Evolutionary conservation across 306 rosid species (phyloP), one percentile per base, ranked within the genome.

Genomic region (Glycine tomentella): DNA sequence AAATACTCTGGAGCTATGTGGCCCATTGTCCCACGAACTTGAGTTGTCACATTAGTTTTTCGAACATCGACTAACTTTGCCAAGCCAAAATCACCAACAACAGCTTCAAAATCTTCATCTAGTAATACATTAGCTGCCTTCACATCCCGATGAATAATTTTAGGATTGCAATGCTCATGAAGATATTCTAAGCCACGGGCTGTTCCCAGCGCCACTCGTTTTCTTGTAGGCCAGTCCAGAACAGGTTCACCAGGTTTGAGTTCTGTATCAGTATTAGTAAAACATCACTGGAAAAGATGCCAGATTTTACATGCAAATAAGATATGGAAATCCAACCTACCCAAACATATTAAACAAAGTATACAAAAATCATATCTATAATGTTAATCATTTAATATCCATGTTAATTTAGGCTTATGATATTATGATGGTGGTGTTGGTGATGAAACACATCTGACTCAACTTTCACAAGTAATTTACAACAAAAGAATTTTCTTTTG

Each of bases 21-120:
- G 75, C 99, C 99, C 99, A 96, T 93, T 68, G 99, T 96, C 73
- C 99, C 99, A 40, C 99, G 97, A 87, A 96, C 93, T 90, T 96
- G 97, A 80, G 99, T 96, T 70, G 99, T 96, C 81, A 96, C 99
- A 9, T 88, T 90, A 68, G 99, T 92, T 86, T 88, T 92, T 68
- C 98, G 89, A 85, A 94, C 93, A 87, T 96, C 99, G 53, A 96
- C 99, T 83, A 96, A 84, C 91, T 96, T 96, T n/a, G 99, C 99
- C 84, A 96, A 74, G 82, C 99, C 99, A 79, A 96, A 96, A 80
- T 96, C 99, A 2, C 99, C 99, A 50, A 96, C 99, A 80, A 93
- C 98, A 67, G 99, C 99, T 87, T 96, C 99, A 74, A 93, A 96
- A 87, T 90, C 97, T 87, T 96, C 97, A 81, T 96, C 98, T 61